Percentiles rank a stretch among this genome's conserved stretches.
Conservation (phyloP, 2,329 filamentous ascomycete genomes). For the Neopestalotiopsis sp. region DNA sequence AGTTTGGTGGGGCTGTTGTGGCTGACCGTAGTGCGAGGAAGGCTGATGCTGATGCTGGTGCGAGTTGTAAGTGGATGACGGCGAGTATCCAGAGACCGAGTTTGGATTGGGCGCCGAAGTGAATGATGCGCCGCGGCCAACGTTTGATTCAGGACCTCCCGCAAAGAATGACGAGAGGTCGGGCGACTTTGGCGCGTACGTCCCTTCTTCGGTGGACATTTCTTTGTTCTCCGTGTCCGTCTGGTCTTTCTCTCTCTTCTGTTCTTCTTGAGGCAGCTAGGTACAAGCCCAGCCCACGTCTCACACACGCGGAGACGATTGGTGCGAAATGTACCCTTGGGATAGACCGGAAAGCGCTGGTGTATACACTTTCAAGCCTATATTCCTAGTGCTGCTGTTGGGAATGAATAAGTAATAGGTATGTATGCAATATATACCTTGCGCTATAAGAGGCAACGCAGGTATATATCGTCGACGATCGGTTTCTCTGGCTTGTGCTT, state of each 20-base stretch:
- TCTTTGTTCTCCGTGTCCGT: constrained; percentile 6
- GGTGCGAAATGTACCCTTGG: not conserved
- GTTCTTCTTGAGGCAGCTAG: not conserved
- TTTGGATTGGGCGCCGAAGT: constrained; percentile 3
- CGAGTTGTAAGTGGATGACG: constrained; percentile 1
- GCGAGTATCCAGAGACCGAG: constrained; percentile 6
- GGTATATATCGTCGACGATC: not conserved
- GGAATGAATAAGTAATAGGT: not conserved
- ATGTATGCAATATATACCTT: not conserved
- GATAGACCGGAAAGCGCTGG: not conserved
- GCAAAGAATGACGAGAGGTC: constrained; percentile 62
- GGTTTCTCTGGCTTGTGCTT: not conserved
- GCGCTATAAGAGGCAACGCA: not conserved
- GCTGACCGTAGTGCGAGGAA: constrained; percentile 32
- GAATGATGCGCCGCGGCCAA: constrained; percentile 2
- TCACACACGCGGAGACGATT: not conserved
- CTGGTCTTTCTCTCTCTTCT: not conserved
- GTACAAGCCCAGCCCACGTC: not conserved
- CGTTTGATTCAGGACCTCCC: constrained; percentile 9
- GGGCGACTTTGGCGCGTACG: constrained; percentile 64
- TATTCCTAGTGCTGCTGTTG: not conserved
- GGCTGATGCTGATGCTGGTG: constrained; percentile 16
- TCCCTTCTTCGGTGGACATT: constrained; percentile 54
- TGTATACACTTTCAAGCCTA: not conserved
- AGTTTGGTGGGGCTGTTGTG: constrained; percentile 34